These are phyloP conservation scores for Pyrenopolyporus hunteri DNA, from an alignment of 495 filamentous ascomycete genomes.

Conservation along the genomic window DNA sequence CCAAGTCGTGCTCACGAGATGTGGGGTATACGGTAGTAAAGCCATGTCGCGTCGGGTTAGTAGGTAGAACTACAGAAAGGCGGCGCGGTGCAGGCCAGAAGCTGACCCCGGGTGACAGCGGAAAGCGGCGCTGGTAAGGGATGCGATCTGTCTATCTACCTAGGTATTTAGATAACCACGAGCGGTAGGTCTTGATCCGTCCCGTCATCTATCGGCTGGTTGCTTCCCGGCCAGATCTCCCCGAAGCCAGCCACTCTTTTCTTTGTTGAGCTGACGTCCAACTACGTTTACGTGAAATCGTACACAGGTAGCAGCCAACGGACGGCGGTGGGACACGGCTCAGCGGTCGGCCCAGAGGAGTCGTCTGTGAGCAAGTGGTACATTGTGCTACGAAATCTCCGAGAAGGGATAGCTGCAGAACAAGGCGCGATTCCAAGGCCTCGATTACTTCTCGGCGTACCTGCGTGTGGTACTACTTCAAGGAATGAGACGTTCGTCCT, in stretches of 20 bases:
- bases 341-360: constrained; percentile 5
- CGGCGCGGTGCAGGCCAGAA: too few species aligned
- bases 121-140: constrained; percentile 16
- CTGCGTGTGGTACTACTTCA: neutral
- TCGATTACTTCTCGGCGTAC: neutral
- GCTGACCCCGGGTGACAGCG: too few species aligned
- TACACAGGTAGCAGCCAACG: constrained; percentile 6
- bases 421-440: constrained; percentile 24
- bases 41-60: neutral
- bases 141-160: constrained; percentile 14
- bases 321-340: constrained; percentile 7
- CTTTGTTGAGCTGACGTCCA: neutral
- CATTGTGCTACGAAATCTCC: constrained; percentile 40
- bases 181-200: constrained; percentile 10
- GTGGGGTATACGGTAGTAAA: too few species aligned
- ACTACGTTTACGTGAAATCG: constrained; percentile 5
- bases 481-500: too few species aligned
- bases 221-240: constrained; percentile 13
- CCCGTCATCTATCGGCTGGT: constrained; percentile 9
- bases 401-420: constrained; percentile 39
- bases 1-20: too few species aligned
- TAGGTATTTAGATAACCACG: neutral
- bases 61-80: neutral
- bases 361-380: constrained; percentile 25
- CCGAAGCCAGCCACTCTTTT: neutral